Percentiles rank a stretch among this genome's conserved stretches.
Conservation (phyloP, 192 early-diverging fungal genomes). For the Umbelopsis sp. region DNA sequence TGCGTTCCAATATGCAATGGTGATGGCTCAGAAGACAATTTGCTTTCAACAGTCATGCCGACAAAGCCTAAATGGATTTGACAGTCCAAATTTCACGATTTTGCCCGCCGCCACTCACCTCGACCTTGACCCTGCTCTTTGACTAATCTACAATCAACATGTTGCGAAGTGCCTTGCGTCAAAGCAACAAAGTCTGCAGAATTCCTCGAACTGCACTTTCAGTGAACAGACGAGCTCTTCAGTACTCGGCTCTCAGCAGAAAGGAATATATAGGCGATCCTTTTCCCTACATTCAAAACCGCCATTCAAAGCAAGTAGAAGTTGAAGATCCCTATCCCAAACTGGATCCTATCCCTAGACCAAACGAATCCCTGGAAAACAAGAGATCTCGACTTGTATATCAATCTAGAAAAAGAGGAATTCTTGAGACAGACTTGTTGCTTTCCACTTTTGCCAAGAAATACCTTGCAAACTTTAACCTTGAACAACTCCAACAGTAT, state of each 20-base stretch:
- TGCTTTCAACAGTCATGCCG: too few relatives aligned
- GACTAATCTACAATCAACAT: not conserved
- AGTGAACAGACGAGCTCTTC: not conserved
- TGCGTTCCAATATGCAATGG: too few relatives aligned
- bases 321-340: slow-evolving; percentile 36
- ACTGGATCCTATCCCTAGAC: slow-evolving; percentile 61
- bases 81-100: not conserved
- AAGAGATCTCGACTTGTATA: slow-evolving; percentile 86
- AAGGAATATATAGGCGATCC: slow-evolving; percentile 29
- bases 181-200: not conserved
- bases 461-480: slow-evolving; percentile 54
- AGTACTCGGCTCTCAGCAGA: not conserved
- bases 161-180: not conserved
- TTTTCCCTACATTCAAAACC: slow-evolving; percentile 35
- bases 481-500: slow-evolving; percentile 69
- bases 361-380: slow-evolving; percentile 64
- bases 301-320: slow-evolving; percentile 35
- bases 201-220: not conserved
- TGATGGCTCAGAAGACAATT: too few relatives aligned
- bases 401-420: slow-evolving; percentile 90
- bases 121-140: not conserved
- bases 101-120: not conserved
- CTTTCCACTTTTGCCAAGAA: slow-evolving; percentile 85
- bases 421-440: slow-evolving; percentile 90
- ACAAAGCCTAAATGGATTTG: too few relatives aligned